Conservation (phyloP, 129 eudicot species). For the Calendula officinalis region DNA sequence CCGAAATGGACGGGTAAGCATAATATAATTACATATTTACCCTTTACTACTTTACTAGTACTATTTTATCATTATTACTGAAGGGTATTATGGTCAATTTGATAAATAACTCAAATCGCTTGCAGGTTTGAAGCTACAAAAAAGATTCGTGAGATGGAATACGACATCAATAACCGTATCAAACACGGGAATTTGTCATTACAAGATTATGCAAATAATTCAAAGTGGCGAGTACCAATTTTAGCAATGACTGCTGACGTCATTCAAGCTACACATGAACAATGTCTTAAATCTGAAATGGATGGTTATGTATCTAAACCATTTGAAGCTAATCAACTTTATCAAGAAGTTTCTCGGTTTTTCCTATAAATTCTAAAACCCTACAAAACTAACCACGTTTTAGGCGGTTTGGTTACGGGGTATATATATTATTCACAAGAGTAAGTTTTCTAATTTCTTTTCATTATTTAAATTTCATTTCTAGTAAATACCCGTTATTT, state of each 20-base stretch:
- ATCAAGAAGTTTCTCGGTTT: slow-evolving; percentile 86
- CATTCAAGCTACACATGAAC: slow-evolving; percentile 86
- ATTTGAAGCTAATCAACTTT: slow-evolving; percentile 93
- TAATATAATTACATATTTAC: background rate
- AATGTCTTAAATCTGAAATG: slow-evolving; percentile 68
- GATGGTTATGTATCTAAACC: slow-evolving; percentile 99
- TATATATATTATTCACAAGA: slow-evolving; percentile 24
- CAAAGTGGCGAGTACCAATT: slow-evolving; percentile 75
- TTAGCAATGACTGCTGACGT: slow-evolving; percentile 99
- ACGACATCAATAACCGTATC: slow-evolving; percentile 30
- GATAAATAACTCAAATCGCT: background rate
- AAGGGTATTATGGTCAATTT: background rate
- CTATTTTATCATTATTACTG: background rate
- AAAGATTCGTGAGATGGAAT: slow-evolving; percentile 54
- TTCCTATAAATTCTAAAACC: slow-evolving; percentile 35
- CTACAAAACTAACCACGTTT: slow-evolving; percentile 25
- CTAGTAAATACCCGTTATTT: background rate
- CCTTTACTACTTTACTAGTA: too few species aligned
- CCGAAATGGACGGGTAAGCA: slow-evolving; percentile 95
- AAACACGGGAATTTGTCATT: slow-evolving; percentile 34
- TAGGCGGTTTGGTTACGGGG: slow-evolving; percentile 29
- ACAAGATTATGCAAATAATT: slow-evolving; percentile 37
- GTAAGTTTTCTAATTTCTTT: slow-evolving; percentile 37
- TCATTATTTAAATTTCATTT: background rate
- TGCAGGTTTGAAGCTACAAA: slow-evolving; percentile 89